Evolutionary conservation across 768 basidiomycete genomes (phyloP), one percentile per base, ranked within the genome.

Genomic region (Rhizopogon salebrosus): DNA sequence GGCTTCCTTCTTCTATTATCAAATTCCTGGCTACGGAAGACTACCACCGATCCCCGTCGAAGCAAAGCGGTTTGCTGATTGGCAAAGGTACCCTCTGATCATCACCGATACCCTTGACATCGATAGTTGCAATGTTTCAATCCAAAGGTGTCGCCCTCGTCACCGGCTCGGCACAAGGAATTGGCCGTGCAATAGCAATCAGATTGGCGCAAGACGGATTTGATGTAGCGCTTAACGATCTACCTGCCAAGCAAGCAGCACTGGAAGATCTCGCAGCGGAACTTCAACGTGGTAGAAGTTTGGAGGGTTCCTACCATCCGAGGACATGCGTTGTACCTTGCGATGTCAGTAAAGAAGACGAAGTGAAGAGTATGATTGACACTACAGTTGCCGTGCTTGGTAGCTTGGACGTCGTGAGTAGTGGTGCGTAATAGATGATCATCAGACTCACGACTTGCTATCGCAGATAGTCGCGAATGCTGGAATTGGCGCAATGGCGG

Each of bases 361-460:
- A 78, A 6, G 78, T 82, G 2, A 63, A 72, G 51, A 51, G 23
- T 6, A 68, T 80, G 64, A 62, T 83, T 2, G 63, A 65, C 3
- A 49, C 49, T 1, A 58, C 62, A 11, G 59, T 63, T 1, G 37
- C 62, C 6, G 56, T 58, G 9, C 63, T 80, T 8, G 80, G 79
- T 3, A 60, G 72, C 3, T 54, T 83, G 18, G 75, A 80, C 54
- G 77, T 78, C n/a, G 80, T 79, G 46, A 54, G 78, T 62, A 6
- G 7, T 4, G 8, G 0, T 13, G 13, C 27, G 6, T 1, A 1
- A 7, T 8, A 14, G 1, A 39, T 6, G 13, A 46, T 39, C 11
- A 0, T 37, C 16, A 4, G 18, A 20, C 14, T 8, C 31, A 38
- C 14, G 11, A 14, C 1, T 3, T 14, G 3, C 36, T 6, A 8